A percentile compares a stretch with the other conserved stretches of the same genome.
Evolutionary conservation across 2,329 filamentous ascomycete species (phyloP).

Genomic region (Scytalidium sp.): DNA sequence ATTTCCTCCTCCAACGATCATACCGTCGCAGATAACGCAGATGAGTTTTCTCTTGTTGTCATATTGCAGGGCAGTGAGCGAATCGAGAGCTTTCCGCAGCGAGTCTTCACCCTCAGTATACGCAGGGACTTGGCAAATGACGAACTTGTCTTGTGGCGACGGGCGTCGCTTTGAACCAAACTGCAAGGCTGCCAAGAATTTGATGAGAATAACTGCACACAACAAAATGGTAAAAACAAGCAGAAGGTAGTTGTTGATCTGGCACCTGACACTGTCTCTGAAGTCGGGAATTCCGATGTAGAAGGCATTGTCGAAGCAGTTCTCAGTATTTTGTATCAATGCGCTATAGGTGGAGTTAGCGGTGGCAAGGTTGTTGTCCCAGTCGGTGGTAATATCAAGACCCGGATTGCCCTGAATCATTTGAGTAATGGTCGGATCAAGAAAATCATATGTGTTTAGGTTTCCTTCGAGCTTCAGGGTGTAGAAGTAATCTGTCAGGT

Average conservation of each 20-base stretch:
- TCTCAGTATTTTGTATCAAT: slow-evolving; percentile 62
- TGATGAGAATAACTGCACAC: slow-evolving; percentile 74
- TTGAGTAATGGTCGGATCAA: slow-evolving; percentile 64
- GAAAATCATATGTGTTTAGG: slow-evolving; percentile 61
- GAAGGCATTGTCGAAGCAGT: slow-evolving; percentile 81
- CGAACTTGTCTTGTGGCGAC: slow-evolving; percentile 93
- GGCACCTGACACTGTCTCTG: slow-evolving; percentile 70
- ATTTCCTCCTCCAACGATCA: slow-evolving; percentile 94
- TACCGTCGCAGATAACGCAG: slow-evolving; percentile 93
- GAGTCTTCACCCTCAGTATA: slow-evolving; percentile 98
- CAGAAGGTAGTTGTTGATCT: slow-evolving; percentile 88
- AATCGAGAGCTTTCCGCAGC: slow-evolving; percentile 87
- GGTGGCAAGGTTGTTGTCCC: slow-evolving; percentile 51
- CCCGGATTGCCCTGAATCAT: slow-evolving; percentile 75
- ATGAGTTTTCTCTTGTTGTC: slow-evolving; percentile 99
- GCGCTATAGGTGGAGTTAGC: slow-evolving; percentile 48
- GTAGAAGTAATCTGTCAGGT: slow-evolving; percentile 88
- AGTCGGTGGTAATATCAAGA: slow-evolving; percentile 68
- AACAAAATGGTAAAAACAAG: slow-evolving; percentile 84
- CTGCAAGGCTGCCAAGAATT: slow-evolving; percentile 90
- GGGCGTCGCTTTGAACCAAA: slow-evolving; percentile 90
- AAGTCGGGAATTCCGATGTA: slow-evolving; percentile 85
- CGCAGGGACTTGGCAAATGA: slow-evolving; percentile 96
- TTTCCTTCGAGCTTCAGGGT: slow-evolving; percentile 58
- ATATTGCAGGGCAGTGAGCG: slow-evolving; percentile 88